phyloP scores from a whole-genome alignment of 257 asterid genomes.

The Gentiana macrophylla region DNA sequence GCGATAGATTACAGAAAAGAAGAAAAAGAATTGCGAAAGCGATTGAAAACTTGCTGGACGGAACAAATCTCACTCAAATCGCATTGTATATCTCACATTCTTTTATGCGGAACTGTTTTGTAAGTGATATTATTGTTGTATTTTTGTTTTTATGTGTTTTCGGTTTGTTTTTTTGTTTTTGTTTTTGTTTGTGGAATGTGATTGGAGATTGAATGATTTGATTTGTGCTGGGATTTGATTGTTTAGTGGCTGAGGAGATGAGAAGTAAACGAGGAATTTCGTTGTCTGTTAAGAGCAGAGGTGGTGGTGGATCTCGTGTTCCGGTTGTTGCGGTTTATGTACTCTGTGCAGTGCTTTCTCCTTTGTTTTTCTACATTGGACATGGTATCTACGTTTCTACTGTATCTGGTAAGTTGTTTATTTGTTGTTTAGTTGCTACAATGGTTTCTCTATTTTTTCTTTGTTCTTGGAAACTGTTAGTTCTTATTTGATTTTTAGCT shows the following conservation, averaged over 20 bases:
- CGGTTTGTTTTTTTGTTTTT: no score
- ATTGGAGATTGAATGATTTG: neutral
- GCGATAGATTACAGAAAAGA: no score
- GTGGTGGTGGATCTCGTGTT: constrained; percentile 20
- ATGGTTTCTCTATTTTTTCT: neutral
- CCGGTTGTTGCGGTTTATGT: constrained; percentile 16
- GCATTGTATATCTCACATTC: no score
- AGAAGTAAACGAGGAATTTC: constrained; percentile 18
- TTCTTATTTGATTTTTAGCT: no score
- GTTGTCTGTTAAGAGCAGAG: constrained; percentile 14
- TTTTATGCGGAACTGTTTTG: no score
- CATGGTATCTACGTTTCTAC: constrained; percentile 33
- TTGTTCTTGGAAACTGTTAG: neutral
- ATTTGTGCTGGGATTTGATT: constrained; percentile 9
- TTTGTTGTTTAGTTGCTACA: neutral
- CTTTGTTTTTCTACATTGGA: constrained; percentile 34
- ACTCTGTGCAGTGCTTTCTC: constrained; percentile 20
- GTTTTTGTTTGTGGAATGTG: no score
- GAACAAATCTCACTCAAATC: no score
- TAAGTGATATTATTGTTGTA: no score
- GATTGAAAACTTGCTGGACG: no score
- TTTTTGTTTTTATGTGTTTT: no score
- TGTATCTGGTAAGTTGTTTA: constrained; percentile 35
- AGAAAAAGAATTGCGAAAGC: no score
- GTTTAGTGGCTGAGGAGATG: constrained; percentile 5